Percentiles rank a stretch among this genome's conserved stretches.
Conservation (phyloP, 2,329 filamentous ascomycete genomes). For the Xylariaceae sp. region DNA sequence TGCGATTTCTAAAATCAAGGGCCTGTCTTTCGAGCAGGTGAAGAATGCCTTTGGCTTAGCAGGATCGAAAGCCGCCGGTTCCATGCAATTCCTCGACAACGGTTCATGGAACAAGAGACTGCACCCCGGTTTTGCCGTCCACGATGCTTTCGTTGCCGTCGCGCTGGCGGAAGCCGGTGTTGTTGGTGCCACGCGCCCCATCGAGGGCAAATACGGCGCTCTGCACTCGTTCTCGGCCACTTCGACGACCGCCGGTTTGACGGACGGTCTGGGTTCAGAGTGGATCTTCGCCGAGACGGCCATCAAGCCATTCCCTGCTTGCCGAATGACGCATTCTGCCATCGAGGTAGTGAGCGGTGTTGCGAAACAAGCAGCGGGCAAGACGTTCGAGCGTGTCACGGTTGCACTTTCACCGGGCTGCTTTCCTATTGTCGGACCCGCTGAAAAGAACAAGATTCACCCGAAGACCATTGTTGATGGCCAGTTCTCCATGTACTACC, state of each 20-base stretch:
- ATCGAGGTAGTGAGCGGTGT: slow-evolving; percentile 26
- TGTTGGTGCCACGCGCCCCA: not conserved
- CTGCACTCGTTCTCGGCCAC: slow-evolving; percentile 23
- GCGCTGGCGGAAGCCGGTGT: slow-evolving; percentile 26
- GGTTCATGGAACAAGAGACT: slow-evolving; percentile 30
- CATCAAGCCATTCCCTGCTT: slow-evolving; percentile 27
- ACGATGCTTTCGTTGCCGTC: slow-evolving; percentile 27
- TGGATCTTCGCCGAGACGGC: slow-evolving; percentile 27
- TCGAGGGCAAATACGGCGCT: slow-evolving; percentile 25
- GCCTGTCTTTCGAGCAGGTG: slow-evolving; percentile 17
- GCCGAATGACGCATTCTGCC: slow-evolving; percentile 29
- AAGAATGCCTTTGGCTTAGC: slow-evolving; percentile 27
- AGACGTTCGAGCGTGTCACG: slow-evolving; percentile 16
- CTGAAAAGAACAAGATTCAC: slow-evolving; percentile 23
- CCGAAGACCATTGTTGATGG: slow-evolving; percentile 28
- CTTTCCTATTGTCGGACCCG: slow-evolving; percentile 23
- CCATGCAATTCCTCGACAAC: slow-evolving; percentile 31
- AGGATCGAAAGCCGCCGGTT: slow-evolving; percentile 26
- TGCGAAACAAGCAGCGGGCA: slow-evolving; percentile 7
- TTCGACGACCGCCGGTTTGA: slow-evolving; percentile 15
- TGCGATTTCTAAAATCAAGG: slow-evolving; percentile 24
- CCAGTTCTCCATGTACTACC: slow-evolving; percentile 31
- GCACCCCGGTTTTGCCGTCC: slow-evolving; percentile 29
- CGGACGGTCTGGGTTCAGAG: slow-evolving; percentile 18
- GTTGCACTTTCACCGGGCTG: slow-evolving; percentile 23